Conservation (phyloP, 2,329 filamentous ascomycete genomes). For the Diaporthe citri region DNA sequence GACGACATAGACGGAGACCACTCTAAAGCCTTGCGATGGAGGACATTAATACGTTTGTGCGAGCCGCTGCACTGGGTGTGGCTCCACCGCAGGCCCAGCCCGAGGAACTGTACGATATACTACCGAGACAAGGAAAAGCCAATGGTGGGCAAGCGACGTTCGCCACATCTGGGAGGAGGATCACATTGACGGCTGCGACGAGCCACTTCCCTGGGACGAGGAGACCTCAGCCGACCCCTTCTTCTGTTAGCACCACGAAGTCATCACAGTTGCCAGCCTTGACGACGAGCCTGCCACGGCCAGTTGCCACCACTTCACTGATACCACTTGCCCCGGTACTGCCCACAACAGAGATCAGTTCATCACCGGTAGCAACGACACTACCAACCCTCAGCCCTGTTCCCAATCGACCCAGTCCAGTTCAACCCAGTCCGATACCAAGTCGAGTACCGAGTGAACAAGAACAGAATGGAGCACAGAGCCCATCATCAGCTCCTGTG, state of each 20-base stretch:
- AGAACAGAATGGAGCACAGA: conserved; percentile 6
- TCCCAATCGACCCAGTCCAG: conserved; percentile 8
- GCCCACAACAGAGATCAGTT: background rate
- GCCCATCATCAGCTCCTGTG: background rate
- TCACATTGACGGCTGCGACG: conserved; percentile 22
- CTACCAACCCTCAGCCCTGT: conserved; percentile 5
- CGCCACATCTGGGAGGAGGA: conserved; percentile 17
- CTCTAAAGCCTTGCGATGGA: background rate
- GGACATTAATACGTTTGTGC: background rate
- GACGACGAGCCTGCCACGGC: conserved; percentile 24
- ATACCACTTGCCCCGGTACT: background rate
- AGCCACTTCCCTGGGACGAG: conserved; percentile 7
- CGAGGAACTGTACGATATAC: background rate
- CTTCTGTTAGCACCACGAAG: background rate
- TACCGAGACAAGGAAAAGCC: conserved; percentile 16
- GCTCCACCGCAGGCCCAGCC: background rate
- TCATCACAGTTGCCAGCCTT: conserved; percentile 1
- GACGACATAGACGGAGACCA: background rate
- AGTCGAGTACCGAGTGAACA: conserved; percentile 4
- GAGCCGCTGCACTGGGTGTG: background rate
- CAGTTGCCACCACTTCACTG: background rate
- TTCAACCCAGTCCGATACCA: conserved; percentile 7
- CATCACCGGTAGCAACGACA: background rate
- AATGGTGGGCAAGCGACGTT: background rate
- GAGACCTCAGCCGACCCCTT: background rate